These are phyloP conservation scores for Naganishia albida DNA, from an alignment of 1,284 basidiomycete genomes.

Conservation along the genomic window DNA sequence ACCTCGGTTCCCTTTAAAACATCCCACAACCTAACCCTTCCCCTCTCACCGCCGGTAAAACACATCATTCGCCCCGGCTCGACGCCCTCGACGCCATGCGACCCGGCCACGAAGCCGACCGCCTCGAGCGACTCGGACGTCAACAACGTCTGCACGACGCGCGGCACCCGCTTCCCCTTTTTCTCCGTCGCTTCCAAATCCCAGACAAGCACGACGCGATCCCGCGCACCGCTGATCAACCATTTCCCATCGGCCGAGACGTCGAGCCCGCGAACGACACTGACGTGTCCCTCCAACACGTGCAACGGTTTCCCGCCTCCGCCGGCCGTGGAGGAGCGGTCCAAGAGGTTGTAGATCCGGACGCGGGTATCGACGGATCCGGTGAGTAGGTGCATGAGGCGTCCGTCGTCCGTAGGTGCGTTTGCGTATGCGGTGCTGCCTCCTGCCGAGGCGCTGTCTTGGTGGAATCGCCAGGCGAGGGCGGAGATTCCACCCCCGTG, in stretches of 20 bases:
- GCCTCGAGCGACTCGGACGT: slow-evolving; percentile 84
- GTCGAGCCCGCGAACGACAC: slow-evolving; percentile 82
- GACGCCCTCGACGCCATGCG: slow-evolving; percentile 57
- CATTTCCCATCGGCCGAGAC: slow-evolving; percentile 66
- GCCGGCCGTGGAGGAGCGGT: slow-evolving; percentile 58
- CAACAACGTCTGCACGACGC: slow-evolving; percentile 78
- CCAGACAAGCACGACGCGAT: slow-evolving; percentile 89
- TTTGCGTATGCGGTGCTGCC: slow-evolving; percentile 26
- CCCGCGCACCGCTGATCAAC: slow-evolving; percentile 83
- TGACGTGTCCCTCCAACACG: slow-evolving; percentile 85
- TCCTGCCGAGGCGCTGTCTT: slow-evolving; percentile 45
- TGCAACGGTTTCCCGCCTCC: slow-evolving; percentile 73
- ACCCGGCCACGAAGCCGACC: slow-evolving; percentile 69
- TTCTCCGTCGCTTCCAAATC: slow-evolving; percentile 59
- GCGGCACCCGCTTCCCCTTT: slow-evolving; percentile 63
- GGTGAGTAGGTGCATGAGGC: slow-evolving; percentile 74
- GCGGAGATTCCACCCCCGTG: slow-evolving; percentile 95
- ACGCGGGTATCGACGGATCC: slow-evolving; percentile 86
- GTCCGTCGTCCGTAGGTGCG: slow-evolving; percentile 37
- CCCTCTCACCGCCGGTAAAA: slow-evolving; percentile 87
- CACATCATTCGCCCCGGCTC: slow-evolving; percentile 59
- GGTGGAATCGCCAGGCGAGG: slow-evolving; percentile 59
- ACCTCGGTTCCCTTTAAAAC: slow-evolving; percentile 65
- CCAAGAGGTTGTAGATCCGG: slow-evolving; percentile 82
- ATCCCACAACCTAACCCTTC: slow-evolving; percentile 80